Percentiles rank a stretch among this genome's conserved stretches.
Evolutionary conservation across 768 basidiomycete species (phyloP).

Genomic region (Epithele typhae): DNA sequence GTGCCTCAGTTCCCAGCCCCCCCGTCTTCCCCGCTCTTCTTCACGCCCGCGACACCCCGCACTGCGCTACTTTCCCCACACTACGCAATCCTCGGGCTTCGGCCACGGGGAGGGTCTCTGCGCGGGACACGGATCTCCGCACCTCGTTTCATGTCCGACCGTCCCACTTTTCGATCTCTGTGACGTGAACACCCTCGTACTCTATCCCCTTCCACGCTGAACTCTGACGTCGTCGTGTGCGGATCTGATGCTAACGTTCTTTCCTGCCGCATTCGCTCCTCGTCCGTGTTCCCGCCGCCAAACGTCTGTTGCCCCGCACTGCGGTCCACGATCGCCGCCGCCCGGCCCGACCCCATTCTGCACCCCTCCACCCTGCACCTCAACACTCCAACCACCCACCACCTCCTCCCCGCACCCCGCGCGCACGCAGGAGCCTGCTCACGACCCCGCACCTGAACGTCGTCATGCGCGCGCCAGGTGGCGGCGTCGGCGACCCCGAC

Average conservation of each 20-base stretch:
- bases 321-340: too few relatives aligned
- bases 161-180: too few relatives aligned
- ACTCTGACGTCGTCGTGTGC: too few relatives aligned
- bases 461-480: conserved; percentile 40
- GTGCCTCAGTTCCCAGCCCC: conserved; percentile 2
- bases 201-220: too few relatives aligned
- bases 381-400: too few relatives aligned
- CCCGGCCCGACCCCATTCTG: too few relatives aligned
- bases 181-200: too few relatives aligned
- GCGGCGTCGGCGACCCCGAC: conserved; percentile 38
- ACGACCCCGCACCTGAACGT: conserved; percentile 62
- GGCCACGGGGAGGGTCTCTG: neutral
- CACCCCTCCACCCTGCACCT: too few relatives aligned
- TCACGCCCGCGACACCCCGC: neutral
- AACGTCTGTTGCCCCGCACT: too few relatives aligned
- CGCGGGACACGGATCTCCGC: neutral
- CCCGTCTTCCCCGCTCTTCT: neutral
- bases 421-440: conserved; percentile 29
- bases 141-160: neutral
- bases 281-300: too few relatives aligned
- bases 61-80: neutral
- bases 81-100: neutral
- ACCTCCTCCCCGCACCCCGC: neutral
- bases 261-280: too few relatives aligned
- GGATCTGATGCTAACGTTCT: too few relatives aligned